Evolutionary conservation across 371 early-diverging fungal species (phyloP).

Genomic region (Smittium culicis): DNA sequence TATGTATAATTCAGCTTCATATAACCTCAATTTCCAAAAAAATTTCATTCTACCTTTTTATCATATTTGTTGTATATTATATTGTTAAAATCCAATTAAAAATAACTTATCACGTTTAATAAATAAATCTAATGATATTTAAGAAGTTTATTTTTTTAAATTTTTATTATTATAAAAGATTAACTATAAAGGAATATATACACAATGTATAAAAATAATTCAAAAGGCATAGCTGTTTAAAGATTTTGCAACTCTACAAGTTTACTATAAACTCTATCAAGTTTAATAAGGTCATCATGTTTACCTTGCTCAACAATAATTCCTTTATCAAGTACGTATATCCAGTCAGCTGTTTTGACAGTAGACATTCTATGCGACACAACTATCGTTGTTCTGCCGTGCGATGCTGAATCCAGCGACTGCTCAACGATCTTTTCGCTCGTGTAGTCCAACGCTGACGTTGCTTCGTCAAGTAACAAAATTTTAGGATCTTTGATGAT

Average conservation of each 20-base stretch:
- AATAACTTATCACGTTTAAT: not conserved
- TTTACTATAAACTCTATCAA: constrained; percentile 13
- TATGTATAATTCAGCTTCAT: too few relatives aligned
- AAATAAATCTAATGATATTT: not conserved
- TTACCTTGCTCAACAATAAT: constrained; percentile 66
- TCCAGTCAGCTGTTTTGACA: constrained; percentile 60
- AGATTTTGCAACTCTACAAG: constrained; percentile 19
- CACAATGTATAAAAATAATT: too few relatives aligned
- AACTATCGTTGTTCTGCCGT: constrained; percentile 42
- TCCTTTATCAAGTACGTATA: constrained; percentile 60
- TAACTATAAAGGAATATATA: too few relatives aligned
- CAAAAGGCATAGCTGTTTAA: too few relatives aligned
- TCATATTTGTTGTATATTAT: too few relatives aligned
- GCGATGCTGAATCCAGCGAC: constrained; percentile 31
- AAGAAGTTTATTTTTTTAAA: constrained; percentile 10
- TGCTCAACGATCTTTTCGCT: constrained; percentile 32
- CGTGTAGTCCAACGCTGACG: constrained; percentile 32
- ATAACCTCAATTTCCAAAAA: too few relatives aligned
- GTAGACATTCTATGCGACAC: constrained; percentile 49
- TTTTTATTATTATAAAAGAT: too few relatives aligned
- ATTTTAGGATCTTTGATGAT: constrained; percentile 54
- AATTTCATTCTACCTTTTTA: too few relatives aligned
- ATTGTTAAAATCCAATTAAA: constrained; percentile 1
- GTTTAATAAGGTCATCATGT: constrained; percentile 53
- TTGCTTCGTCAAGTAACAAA: constrained; percentile 40